These are phyloP conservation scores for Saprolegnia diclina DNA, from an alignment of 352 stramenopile genomes.

Conservation along the genomic window DNA sequence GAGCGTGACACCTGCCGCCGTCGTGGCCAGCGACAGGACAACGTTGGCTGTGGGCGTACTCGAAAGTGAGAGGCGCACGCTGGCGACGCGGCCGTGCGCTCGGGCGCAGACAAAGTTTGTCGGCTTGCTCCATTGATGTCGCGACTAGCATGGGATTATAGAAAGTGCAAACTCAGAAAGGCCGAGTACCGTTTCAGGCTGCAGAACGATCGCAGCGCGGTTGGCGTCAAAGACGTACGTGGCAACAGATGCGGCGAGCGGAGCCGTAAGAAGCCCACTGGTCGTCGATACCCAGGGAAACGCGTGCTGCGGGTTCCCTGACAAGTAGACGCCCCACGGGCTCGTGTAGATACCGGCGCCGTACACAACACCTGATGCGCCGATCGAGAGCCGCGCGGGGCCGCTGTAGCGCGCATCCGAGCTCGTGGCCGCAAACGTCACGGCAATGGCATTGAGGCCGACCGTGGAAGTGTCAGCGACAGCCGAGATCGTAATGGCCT, in stretches of 20 bases:
- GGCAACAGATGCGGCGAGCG: slow-evolving; percentile 29
- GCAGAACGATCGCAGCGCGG: slow-evolving; percentile 35
- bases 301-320: slow-evolving; percentile 43
- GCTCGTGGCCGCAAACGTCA: slow-evolving; percentile 38
- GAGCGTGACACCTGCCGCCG: neutral
- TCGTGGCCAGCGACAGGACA: slow-evolving; percentile 33
- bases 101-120: slow-evolving; percentile 40
- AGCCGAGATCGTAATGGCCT: slow-evolving; percentile 35
- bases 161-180: slow-evolving; percentile 26
- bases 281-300: slow-evolving; percentile 42
- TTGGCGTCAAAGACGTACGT: slow-evolving; percentile 54
- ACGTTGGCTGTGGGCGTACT: slow-evolving; percentile 42
- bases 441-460: slow-evolving; percentile 34
- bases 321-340: slow-evolving; percentile 43
- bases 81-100: slow-evolving; percentile 40
- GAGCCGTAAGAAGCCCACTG: slow-evolving; percentile 48
- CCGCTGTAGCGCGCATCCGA: slow-evolving; percentile 38
- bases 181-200: slow-evolving; percentile 38
- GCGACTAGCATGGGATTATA: neutral
- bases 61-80: slow-evolving; percentile 34
- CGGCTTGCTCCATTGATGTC: slow-evolving; percentile 2
- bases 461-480: slow-evolving; percentile 37
- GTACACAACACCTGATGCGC: slow-evolving; percentile 36
- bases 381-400: slow-evolving; percentile 31
- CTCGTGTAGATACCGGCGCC: slow-evolving; percentile 46